phyloP scores from a whole-genome alignment of 2,329 filamentous ascomycete species.

The Blumeriella jaapii region DNA sequence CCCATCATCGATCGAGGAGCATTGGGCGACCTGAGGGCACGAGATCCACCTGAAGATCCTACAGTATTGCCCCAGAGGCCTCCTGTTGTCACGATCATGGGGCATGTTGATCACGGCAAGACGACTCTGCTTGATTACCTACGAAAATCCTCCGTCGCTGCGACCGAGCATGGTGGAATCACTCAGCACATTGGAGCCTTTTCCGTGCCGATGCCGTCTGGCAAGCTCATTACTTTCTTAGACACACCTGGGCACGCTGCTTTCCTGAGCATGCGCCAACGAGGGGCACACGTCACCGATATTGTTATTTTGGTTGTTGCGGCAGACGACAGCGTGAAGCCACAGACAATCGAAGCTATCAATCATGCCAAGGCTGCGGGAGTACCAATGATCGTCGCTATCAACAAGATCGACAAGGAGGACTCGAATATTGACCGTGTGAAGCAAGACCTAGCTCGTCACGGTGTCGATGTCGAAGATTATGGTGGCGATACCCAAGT shows the following conservation, averaged over 20 bases:
- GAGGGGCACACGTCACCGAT: slow-evolving; percentile 91
- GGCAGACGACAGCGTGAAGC: slow-evolving; percentile 94
- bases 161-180: slow-evolving; percentile 88
- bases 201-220: slow-evolving; percentile 74
- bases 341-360: slow-evolving; percentile 90
- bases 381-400: slow-evolving; percentile 93
- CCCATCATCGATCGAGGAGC: slow-evolving; percentile 61
- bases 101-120: slow-evolving; percentile 96
- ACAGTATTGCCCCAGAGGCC: slow-evolving; percentile 62
- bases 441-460: slow-evolving; percentile 71
- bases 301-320: slow-evolving; percentile 94
- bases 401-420: slow-evolving; percentile 93
- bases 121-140: slow-evolving; percentile 92
- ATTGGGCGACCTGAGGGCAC: slow-evolving; percentile 57
- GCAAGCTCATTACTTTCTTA: slow-evolving; percentile 88
- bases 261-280: slow-evolving; percentile 89
- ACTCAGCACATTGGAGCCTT: slow-evolving; percentile 98
- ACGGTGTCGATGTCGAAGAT: slow-evolving; percentile 88
- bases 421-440: slow-evolving; percentile 71
- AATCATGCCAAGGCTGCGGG: slow-evolving; percentile 81
- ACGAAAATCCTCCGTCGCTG: slow-evolving; percentile 83
- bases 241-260: slow-evolving; percentile 95
- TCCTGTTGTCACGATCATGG: slow-evolving; percentile 98
- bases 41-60: slow-evolving; percentile 56
- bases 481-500: slow-evolving; percentile 91